phyloP scores from a whole-genome alignment of 208 protist genomes.

The Trypanosoma rangeli region DNA sequence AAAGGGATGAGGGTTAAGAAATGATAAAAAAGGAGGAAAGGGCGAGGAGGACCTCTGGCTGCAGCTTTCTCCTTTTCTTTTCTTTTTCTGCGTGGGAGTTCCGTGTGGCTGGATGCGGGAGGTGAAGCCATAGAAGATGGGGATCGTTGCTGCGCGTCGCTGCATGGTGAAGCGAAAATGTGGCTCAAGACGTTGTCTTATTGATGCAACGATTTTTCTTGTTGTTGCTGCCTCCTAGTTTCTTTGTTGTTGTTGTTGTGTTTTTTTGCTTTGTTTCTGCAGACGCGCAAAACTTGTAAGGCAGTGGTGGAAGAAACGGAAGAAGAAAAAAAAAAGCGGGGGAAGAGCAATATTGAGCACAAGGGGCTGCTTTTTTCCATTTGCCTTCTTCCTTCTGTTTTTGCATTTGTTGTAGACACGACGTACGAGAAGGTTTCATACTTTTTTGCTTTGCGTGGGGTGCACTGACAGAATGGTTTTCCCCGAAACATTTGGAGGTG shows the following conservation, averaged over 20 bases:
- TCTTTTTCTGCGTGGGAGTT: neutral
- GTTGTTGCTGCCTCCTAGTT: too few relatives aligned
- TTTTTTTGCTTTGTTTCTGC: too few relatives aligned
- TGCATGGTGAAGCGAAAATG: too few relatives aligned
- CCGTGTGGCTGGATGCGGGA: too few relatives aligned
- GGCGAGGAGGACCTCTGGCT: neutral
- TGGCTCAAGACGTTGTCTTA: too few relatives aligned
- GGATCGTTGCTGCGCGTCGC: too few relatives aligned
- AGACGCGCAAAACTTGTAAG: too few relatives aligned
- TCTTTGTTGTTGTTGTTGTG: too few relatives aligned
- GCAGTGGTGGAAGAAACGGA: too few relatives aligned
- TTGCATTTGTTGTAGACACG: neutral
- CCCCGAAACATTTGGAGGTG: conserved; percentile 2
- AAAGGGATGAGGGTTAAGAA: conserved; percentile 9
- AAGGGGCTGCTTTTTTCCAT: neutral
- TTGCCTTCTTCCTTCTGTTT: neutral
- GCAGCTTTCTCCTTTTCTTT: conserved; percentile 2
- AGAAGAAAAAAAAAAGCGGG: neutral
- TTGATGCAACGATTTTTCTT: too few relatives aligned
- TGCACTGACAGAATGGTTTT: conserved; percentile 7
- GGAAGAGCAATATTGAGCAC: neutral
- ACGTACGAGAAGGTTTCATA: neutral
- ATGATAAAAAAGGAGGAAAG: conserved; percentile 7
- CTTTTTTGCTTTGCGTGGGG: neutral
- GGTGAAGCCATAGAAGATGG: too few relatives aligned